These are phyloP conservation scores for Phytopythium ostracodes DNA, from an alignment of 352 stramenopile species.

Conservation along the genomic window DNA sequence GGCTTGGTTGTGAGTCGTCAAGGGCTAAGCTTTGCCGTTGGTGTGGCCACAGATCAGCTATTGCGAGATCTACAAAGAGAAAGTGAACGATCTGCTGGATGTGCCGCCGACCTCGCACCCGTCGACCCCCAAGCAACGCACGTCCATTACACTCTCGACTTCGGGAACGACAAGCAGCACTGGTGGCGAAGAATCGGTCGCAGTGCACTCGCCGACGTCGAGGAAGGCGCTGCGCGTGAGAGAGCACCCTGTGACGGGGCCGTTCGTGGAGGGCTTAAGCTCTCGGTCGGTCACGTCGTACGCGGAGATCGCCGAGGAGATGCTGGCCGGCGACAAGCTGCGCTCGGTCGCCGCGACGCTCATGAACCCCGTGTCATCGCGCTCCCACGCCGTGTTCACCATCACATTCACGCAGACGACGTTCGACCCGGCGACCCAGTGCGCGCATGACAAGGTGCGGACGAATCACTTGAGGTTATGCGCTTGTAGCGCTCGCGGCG, in stretches of 20 bases:
- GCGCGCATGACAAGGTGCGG: conserved; percentile 59
- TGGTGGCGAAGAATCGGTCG: conserved; percentile 4
- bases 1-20: background rate
- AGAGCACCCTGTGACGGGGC: conserved; percentile 78
- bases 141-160: conserved; percentile 25
- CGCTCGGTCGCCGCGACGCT: conserved; percentile 92
- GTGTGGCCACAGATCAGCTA: conserved; percentile 38
- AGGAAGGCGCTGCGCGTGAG: conserved; percentile 56
- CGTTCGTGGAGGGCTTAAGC: conserved; percentile 82
- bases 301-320: conserved; percentile 73
- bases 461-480: background rate
- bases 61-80: conserved; percentile 88
- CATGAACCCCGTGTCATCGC: conserved; percentile 96
- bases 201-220: background rate
- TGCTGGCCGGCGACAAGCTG: conserved; percentile 91
- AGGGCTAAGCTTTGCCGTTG: background rate
- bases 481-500: too few species aligned
- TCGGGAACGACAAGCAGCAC: background rate
- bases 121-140: conserved; percentile 12
- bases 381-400: conserved; percentile 96
- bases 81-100: conserved; percentile 82
- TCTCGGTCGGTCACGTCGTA: conserved; percentile 68
- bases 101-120: background rate
- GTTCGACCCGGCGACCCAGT: conserved; percentile 54
- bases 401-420: conserved; percentile 89